phyloP scores from a whole-genome alignment of 306 rosid species.

The Fragaria vesca region DNA sequence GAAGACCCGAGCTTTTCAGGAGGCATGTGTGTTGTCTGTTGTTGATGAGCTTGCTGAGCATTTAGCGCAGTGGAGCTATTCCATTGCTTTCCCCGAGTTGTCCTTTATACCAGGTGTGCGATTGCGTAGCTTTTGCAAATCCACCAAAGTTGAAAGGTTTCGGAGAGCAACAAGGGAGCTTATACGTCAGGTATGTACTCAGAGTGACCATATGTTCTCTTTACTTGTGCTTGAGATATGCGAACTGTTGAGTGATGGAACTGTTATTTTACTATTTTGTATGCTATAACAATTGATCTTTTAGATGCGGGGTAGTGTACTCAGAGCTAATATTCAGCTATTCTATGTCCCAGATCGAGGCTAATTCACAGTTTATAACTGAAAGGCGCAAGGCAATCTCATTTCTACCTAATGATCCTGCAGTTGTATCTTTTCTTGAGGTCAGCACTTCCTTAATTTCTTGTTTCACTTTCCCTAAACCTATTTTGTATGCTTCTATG shows the following conservation, averaged over 20 bases:
- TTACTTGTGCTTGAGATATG: not conserved
- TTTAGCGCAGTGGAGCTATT: conserved; percentile 87
- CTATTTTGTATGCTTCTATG: not conserved
- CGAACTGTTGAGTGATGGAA: not conserved
- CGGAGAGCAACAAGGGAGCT: conserved; percentile 73
- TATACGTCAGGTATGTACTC: conserved; percentile 61
- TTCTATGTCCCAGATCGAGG: conserved; percentile 58
- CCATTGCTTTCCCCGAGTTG: conserved; percentile 80
- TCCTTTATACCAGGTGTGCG: conserved; percentile 77
- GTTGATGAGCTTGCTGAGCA: conserved; percentile 91
- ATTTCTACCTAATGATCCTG: conserved; percentile 69
- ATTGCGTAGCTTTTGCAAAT: conserved; percentile 77
- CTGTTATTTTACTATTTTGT: not conserved
- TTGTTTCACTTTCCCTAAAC: not conserved
- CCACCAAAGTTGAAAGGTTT: conserved; percentile 81
- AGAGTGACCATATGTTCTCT: conserved; percentile 12
- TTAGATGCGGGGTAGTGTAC: conserved; percentile 13
- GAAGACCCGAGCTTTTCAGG: conserved; percentile 95
- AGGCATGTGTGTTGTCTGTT: conserved; percentile 88
- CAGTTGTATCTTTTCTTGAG: conserved; percentile 68
- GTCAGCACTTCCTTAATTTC: conserved; percentile 32
- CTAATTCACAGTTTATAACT: conserved; percentile 62
- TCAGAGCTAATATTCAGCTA: conserved; percentile 32
- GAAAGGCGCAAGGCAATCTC: conserved; percentile 64
- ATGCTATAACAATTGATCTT: not conserved